A percentile compares a stretch with the other conserved stretches of the same genome.
Evolutionary conservation across 345 rosid genomes (phyloP).

Genomic region (Psidium friedrichsthalianum): DNA sequence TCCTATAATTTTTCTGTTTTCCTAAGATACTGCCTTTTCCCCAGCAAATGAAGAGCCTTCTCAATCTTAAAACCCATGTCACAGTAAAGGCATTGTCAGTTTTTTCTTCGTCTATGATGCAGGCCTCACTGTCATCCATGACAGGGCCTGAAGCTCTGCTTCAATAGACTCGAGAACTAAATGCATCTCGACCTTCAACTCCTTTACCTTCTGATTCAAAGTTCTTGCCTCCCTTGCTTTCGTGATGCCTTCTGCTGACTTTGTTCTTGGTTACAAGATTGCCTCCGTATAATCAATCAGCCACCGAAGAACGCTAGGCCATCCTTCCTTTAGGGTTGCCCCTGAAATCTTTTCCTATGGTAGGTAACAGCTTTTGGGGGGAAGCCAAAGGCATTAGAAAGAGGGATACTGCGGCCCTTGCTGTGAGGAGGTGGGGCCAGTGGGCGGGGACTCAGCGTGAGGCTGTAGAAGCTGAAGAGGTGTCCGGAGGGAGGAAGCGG

Average conservation of each 20-base stretch:
- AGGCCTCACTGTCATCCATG: constrained; percentile 97
- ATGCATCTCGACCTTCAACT: constrained; percentile 66
- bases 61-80: constrained; percentile 97
- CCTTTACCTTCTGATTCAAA: constrained; percentile 49
- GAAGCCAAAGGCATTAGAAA: constrained; percentile 86
- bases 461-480: constrained; percentile 88
- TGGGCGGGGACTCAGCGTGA: constrained; percentile 99
- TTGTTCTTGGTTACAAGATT: constrained; percentile 40
- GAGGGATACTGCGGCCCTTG: constrained; percentile 73
- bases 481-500: constrained; percentile 83
- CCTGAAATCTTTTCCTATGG: constrained; percentile 65
- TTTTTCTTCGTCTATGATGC: constrained; percentile 80
- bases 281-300: constrained; percentile 85
- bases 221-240: constrained; percentile 54
- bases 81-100: constrained; percentile 82
- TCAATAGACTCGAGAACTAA: constrained; percentile 69
- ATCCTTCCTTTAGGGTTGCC: constrained; percentile 66
- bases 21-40: no score
- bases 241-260: constrained; percentile 26
- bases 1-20: no score
- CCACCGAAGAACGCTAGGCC: constrained; percentile 95
- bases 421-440: constrained; percentile 99
- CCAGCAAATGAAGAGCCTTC: no score
- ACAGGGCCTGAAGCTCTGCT: constrained; percentile 94
- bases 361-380: constrained; percentile 87